A percentile compares a stretch with the other conserved stretches of the same genome.
These are phyloP conservation scores for Torulaspora quercuum DNA, from an alignment of 805 yeast species.

Conservation along the genomic window DNA sequence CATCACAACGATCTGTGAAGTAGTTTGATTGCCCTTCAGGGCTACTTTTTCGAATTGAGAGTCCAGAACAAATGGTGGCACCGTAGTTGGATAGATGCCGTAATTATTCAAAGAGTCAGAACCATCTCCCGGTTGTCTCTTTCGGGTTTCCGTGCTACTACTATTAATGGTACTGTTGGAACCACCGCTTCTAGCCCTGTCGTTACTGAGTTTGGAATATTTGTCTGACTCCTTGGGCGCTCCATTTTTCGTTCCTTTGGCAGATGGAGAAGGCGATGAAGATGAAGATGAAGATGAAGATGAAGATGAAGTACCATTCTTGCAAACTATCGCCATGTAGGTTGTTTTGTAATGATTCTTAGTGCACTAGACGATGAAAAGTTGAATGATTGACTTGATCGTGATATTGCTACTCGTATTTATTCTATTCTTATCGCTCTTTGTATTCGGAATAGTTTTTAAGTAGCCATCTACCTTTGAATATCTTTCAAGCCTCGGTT, in stretches of 20 bases:
- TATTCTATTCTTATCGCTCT: too few species aligned
- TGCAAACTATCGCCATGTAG: too few species aligned
- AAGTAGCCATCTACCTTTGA: slow-evolving; percentile 1
- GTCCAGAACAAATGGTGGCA: slow-evolving; percentile 67
- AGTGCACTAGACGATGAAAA: too few species aligned
- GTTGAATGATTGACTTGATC: too few species aligned
- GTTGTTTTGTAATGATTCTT: too few species aligned
- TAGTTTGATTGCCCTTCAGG: slow-evolving; percentile 28
- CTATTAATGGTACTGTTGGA: slow-evolving; percentile 1
- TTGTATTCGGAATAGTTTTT: too few species aligned
- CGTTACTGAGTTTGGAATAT: too few species aligned
- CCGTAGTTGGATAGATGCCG: slow-evolving; percentile 41
- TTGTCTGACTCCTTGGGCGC: too few species aligned
- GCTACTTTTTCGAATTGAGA: slow-evolving; percentile 31
- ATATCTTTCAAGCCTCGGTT: slow-evolving; percentile 6
- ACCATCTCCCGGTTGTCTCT: neutral
- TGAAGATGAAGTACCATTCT: too few species aligned
- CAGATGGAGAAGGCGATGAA: neutral
- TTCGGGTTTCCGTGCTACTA: neutral
- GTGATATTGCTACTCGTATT: too few species aligned
- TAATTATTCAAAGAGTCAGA: slow-evolving; percentile 30
- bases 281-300: too few species aligned
- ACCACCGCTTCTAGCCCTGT: slow-evolving; percentile 1
- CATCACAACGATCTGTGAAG: slow-evolving; percentile 7
- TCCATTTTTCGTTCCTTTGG: neutral